Conservation (phyloP, 805 yeast genomes). For the Saccharomyces paradoxus region DNA sequence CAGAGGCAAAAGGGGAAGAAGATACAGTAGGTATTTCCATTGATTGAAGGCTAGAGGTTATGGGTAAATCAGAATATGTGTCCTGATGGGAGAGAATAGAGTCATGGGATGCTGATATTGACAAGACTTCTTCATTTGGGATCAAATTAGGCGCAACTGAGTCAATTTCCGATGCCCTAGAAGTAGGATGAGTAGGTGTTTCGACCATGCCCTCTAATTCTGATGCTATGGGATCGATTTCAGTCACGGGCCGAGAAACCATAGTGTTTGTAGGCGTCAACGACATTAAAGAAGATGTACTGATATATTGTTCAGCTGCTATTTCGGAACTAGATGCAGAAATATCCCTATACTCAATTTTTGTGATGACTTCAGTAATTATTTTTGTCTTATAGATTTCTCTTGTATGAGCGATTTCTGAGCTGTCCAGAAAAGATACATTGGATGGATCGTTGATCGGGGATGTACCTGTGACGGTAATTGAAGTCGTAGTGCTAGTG, state of each 20-base stretch:
- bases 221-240: not conserved
- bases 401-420: not conserved
- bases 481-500: not conserved
- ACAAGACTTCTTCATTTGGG: not conserved
- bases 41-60: not conserved
- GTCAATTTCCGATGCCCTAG: not conserved
- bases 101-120: not conserved
- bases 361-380: not conserved
- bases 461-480: not conserved
- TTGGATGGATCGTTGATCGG: not conserved
- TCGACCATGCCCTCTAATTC: not conserved
- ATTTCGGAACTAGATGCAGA: not conserved
- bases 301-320: not conserved
- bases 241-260: not conserved
- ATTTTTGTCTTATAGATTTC: not conserved
- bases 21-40: not conserved
- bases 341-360: not conserved
- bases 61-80: not conserved
- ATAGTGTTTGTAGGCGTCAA: not conserved
- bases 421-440: not conserved
- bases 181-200: not conserved
- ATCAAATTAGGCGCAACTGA: not conserved
- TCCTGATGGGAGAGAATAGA: not conserved
- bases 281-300: not conserved
- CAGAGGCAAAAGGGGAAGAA: not conserved